Evolutionary conservation across 2,329 filamentous ascomycete genomes (phyloP).

Genomic region (Pseudocercospora vitis): DNA sequence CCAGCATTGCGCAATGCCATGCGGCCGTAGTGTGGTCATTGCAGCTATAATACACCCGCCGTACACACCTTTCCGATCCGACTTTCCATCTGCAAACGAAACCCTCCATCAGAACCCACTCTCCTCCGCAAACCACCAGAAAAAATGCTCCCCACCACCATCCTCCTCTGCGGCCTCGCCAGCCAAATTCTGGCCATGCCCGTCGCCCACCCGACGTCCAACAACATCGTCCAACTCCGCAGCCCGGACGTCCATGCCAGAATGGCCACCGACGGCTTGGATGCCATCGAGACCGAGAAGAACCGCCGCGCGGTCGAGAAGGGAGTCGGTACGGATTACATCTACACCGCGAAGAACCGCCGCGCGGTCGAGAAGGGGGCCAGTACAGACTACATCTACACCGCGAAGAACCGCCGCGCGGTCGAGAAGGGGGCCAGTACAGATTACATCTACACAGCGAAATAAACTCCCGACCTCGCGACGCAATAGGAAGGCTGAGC

Average conservation of each 20-base stretch:
- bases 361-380: background rate
- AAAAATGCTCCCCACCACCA: constrained; percentile 5
- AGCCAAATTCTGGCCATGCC: background rate
- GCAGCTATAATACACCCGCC: too few relatives aligned
- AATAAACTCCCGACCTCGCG: too few relatives aligned
- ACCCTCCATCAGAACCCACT: background rate
- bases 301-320: background rate
- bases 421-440: background rate
- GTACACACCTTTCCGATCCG: too few relatives aligned
- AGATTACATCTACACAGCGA: background rate
- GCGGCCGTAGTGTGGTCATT: too few relatives aligned
- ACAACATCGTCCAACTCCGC: constrained; percentile 9
- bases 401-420: background rate
- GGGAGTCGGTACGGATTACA: background rate
- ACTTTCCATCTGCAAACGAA: too few relatives aligned
- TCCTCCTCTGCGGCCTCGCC: background rate
- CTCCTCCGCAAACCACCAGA: background rate
- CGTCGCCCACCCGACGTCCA: background rate
- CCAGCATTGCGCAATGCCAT: too few relatives aligned
- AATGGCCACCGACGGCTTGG: too few relatives aligned
- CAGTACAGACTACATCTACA: background rate
- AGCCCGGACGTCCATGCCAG: background rate
- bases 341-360: constrained; percentile 8
- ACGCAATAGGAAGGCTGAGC: too few relatives aligned
- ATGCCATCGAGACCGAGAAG: constrained; percentile 8